phyloP scores from a whole-genome alignment of 345 rosid species.

The Dimocarpus longan region DNA sequence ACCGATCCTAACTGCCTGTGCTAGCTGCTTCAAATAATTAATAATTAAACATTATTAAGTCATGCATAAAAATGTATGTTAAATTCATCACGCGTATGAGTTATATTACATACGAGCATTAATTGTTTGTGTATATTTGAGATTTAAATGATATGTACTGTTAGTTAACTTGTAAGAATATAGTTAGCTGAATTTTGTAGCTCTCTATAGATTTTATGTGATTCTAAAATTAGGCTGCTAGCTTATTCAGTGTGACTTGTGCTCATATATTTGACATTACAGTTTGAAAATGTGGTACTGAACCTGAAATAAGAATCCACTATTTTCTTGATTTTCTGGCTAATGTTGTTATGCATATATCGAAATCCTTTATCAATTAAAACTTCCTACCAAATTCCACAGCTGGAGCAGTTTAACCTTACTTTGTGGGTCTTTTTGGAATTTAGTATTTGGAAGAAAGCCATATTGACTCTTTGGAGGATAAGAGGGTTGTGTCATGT shows the following conservation, averaged over 20 bases:
- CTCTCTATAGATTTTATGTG: background rate
- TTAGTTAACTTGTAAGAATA: background rate
- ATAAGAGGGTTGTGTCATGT: slow-evolving; percentile 8
- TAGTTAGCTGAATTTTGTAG: background rate
- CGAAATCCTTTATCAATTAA: background rate
- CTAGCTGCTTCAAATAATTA: background rate
- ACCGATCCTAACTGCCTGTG: background rate
- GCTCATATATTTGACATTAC: background rate
- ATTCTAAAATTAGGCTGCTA: slow-evolving; percentile 14
- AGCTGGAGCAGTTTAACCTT: slow-evolving; percentile 40
- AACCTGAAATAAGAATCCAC: background rate
- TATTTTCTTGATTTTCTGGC: background rate
- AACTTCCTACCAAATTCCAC: slow-evolving; percentile 6
- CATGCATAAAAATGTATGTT: background rate
- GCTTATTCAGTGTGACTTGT: slow-evolving; percentile 8
- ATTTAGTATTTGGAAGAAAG: slow-evolving; percentile 31
- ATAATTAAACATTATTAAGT: background rate
- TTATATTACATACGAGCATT: too few species aligned
- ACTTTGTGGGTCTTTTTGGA: slow-evolving; percentile 26
- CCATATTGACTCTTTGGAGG: slow-evolving; percentile 20
- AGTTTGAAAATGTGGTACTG: background rate
- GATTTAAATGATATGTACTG: too few species aligned
- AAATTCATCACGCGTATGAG: background rate
- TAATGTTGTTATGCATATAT: background rate
- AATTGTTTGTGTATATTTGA: background rate